Evolutionary conservation across 371 early-diverging fungal species (phyloP).

Genomic region (Actinomortierella ambigua): DNA sequence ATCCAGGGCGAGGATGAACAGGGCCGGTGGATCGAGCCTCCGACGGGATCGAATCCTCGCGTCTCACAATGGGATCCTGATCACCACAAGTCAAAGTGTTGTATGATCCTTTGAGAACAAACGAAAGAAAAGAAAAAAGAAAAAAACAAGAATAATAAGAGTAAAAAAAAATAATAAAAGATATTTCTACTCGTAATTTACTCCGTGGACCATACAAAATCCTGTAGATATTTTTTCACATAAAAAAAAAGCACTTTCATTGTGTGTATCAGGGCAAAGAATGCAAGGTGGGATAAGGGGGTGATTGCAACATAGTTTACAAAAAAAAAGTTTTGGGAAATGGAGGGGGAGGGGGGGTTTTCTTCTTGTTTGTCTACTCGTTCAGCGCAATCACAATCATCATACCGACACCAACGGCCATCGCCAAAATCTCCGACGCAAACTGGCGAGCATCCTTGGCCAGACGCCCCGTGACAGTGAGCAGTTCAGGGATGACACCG

Average conservation of each 20-base stretch:
- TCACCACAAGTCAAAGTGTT: constrained; percentile 28
- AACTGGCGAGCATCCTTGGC: constrained; percentile 58
- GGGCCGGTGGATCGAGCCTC: constrained; percentile 24
- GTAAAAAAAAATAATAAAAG: no score
- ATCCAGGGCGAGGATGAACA: constrained; percentile 35
- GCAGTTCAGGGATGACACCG: constrained; percentile 85
- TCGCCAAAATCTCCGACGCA: constrained; percentile 59
- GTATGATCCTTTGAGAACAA: constrained; percentile 12
- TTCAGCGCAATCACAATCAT: constrained; percentile 71
- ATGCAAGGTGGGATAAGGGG: no score
- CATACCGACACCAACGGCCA: constrained; percentile 68
- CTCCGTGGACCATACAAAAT: no score
- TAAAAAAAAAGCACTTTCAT: no score
- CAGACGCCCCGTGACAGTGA: constrained; percentile 65
- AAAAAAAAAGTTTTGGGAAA: no score
- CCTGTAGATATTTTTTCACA: no score
- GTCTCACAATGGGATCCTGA: constrained; percentile 13
- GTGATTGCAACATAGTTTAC: no score
- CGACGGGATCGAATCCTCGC: constrained; percentile 4
- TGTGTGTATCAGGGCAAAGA: no score
- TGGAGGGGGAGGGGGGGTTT: no score
- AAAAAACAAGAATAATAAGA: background rate
- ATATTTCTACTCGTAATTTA: no score
- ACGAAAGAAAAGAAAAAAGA: background rate
- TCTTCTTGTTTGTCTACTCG: constrained; percentile 22